Base-by-base conservation (phyloP, 108 stramenopile species). In the Nannochloropsis gaditana region DNA sequence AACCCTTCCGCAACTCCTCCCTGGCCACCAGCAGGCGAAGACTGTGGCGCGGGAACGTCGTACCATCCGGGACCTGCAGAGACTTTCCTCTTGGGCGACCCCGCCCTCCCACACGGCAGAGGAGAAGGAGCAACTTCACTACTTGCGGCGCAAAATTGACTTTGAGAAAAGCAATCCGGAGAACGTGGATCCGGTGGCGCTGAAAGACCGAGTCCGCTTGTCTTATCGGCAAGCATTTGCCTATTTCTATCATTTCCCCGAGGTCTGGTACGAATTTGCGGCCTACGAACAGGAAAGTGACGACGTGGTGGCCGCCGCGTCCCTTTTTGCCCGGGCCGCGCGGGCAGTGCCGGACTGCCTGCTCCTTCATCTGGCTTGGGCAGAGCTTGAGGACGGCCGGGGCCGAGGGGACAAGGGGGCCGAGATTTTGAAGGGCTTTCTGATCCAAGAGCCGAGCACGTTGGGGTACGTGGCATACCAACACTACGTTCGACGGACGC, bases 261-360 rank as follows among this genome's bases (percentile, higher is more conserved):
- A 86, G 86, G 79, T 86, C 50, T 86, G 86, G 86, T 83, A 83
- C 79, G 86, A 86, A 41, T 79, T 86, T 9, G 86, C 86, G 11
- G 82, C 79, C 73, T 86, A 83, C 83, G 86, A 86, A 82, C 59
- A 43, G 19, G 73, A 80, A 2, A 31, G 73, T 11, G 86, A 82
- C 41, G 86, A 86, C 41, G 83, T 44, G 41, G 86, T 79, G 43
- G 59, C 59, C 9, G 86, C 86, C 15, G 86, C 86, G 2, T 82
- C 50, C 5, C 41, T 86, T 41, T 86, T 83, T 79, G 31, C 82
- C 31, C 47, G 83, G 82, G 86, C 86, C 15, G 73, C 83, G 1
- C 11, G 82, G 86, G 86, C 82, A 1, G 79, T 86, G 59, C 86
- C 86, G n/a, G 86, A 44, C 4, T 83, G 86, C 43, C 73, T 79